Evolutionary conservation across 2,329 filamentous ascomycete genomes (phyloP), one percentile per base, ranked within the genome.

Genomic region (Lasiodiplodia sp.): DNA sequence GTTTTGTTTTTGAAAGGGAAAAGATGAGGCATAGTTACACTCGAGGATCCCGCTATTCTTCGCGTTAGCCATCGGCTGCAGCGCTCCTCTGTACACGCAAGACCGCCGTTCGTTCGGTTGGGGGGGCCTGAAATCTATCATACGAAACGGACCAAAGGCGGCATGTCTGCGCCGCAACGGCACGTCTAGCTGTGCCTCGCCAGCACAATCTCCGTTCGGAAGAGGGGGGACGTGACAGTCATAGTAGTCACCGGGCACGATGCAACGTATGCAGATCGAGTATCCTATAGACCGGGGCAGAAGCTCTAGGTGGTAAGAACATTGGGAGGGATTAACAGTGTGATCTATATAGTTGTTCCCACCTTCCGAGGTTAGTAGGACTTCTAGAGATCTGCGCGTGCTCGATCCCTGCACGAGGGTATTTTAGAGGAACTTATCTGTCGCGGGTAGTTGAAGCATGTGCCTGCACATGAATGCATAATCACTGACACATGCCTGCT

Each of bases 281-380:
- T 21, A 16, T 51, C 44, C 10, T 47, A 18, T 51, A 7, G 12
- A 3, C 16, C 14, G 7, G 18, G 21, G 10, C 28, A 40, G 25
- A 23, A 52, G 16, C 44, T 12, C 10, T 7, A 52, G 25, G 18
- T 34, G 16, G 49, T 37, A 16, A 10, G 21, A 12, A 12, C 18
- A 47, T 47, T 47, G 38, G 11, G 23, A 4, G 7, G 14, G 44
- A 18, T 18, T n/a, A 34, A 31, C 16, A 25, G 21, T 16, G 21
- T 28, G 34, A 38, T 25, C 14, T 44, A 12, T n/a, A 23, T n/a
- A 23, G 57, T 8, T n/a, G 23, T 4, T 47, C 4, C 11, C 21
- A 52, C 60, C 60, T 64, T 64, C 60, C 60, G 25, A n/a, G 11
- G 18, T n/a, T 11, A 51, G 60, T 51, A 64, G 51, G 16, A 16